Base-by-base conservation (phyloP, 805 yeast species). In the Phaffomyces thermotolerans region DNA sequence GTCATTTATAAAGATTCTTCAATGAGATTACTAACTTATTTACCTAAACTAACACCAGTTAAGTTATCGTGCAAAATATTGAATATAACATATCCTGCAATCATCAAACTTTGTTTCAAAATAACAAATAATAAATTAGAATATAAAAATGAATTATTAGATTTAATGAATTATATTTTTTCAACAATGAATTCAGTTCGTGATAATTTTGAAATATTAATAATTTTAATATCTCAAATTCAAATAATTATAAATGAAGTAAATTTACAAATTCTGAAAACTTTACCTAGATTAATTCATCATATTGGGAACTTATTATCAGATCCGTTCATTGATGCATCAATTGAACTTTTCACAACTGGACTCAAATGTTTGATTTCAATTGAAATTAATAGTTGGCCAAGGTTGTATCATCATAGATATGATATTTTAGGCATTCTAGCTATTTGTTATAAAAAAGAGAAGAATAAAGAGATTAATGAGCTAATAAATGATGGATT, bases 41-140 rank as follows among this genome's bases (percentile, higher is more conserved):
- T 58, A 12, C 62, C 62, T 2, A 48, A 49, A 15, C n/a, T 48
- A 17, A 53, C 54, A n/a, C 55, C 60, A n/a, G 38, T 50, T 0
- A 35, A 40, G 4, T 36, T 47, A 17, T 55, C 61, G 0, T 30
- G 36, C 3, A 31, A 43, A 23, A 50, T 57, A 9, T 38, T 51
- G 24, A 29, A 32, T 2, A 34, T 9, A 2, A 41, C 57, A 2
- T 58, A 57, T 29, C 54, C 56, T 5, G 41, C 47, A 0, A 15
- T 57, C 12, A 42, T 54, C 3, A 43, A 47, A 22, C 33, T 57
- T 6, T 31, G 30, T 3, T 24, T 14, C 4, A 38, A 42, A 14
- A 18, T 31, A 10, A 15, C 35, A 8, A 32, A 23, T 3, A 36
- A 18, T 2, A 15, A 12, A 6, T 13, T 34, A 2, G 37, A 41